Conservation (phyloP, 2,329 filamentous ascomycete genomes). For the Calonectria multiphialidica region DNA sequence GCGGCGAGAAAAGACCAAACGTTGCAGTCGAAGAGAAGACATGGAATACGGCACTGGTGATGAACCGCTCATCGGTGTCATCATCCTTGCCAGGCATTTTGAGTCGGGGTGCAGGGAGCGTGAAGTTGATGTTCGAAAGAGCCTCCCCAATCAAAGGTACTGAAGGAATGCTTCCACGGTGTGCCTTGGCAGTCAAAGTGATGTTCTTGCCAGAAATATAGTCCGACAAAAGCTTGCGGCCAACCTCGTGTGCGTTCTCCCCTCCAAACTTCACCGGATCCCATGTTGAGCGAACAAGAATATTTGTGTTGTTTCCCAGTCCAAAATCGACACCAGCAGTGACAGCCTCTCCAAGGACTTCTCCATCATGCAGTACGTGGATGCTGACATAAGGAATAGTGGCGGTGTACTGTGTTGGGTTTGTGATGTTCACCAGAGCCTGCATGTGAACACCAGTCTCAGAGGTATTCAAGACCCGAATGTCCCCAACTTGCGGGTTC, state of each 20-base stretch:
- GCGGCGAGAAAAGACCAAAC: constrained; percentile 85
- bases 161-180: constrained; percentile 78
- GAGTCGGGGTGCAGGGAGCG: constrained; percentile 78
- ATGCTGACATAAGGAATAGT: constrained; percentile 84
- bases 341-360: constrained; percentile 80
- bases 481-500: constrained; percentile 75
- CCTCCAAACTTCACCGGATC: constrained; percentile 75
- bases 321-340: constrained; percentile 72
- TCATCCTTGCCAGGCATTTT: constrained; percentile 63
- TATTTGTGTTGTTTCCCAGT: constrained; percentile 78
- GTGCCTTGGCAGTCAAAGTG: constrained; percentile 78
- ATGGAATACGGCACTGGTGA: constrained; percentile 88
- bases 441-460: constrained; percentile 77
- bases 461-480: constrained; percentile 81
- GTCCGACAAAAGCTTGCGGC: constrained; percentile 81
- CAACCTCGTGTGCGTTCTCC: constrained; percentile 69
- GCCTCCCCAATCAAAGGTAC: constrained; percentile 79
- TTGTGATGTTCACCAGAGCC: constrained; percentile 85
- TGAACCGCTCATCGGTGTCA: constrained; percentile 71
- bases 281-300: constrained; percentile 79
- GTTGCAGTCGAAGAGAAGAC: constrained; percentile 87
- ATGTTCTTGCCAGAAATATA: constrained; percentile 93
- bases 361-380: constrained; percentile 79
- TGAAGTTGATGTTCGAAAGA: constrained; percentile 78
- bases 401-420: constrained; percentile 89